Base-by-base conservation (phyloP, 2,329 filamentous ascomycete genomes). In the Acephala macrosclerotiorum region DNA sequence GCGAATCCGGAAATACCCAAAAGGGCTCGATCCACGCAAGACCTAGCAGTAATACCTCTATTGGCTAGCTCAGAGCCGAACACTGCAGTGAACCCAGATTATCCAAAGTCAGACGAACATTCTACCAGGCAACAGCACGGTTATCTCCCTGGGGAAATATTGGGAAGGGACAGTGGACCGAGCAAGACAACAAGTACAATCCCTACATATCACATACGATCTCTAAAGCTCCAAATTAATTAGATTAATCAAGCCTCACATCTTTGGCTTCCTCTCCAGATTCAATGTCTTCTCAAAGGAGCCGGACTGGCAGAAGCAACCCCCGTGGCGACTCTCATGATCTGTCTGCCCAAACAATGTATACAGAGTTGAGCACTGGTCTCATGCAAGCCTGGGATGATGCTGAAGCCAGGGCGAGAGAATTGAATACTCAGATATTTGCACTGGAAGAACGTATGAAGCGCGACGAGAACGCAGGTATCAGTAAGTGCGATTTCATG, bases 231-330 rank as follows among this genome's bases (percentile, higher is more conserved):
- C 29, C 29, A 5, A 33, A 33, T 9, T 18, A 42, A 18, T 16
- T 6, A 6, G 40, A 42, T n/a, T 16, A 42, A 1, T 18, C 11
- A n/a, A 42, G 16, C 40, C 40, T 18, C 16, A 42, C 4, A 53
- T 12, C 8, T 18, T 11, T 12, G 5, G 1, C 22, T 18, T 29
- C 49, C 25, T n/a, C 25, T 11, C 5, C 25, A 4, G 9, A 49
- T 29, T 12, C 49, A 53, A 71, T 71, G 70, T 63, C 70, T 35
- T 70, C 70, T 2, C 63, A 65, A 55, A 56, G 66, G 18, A 64
- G 53, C 36, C 63, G 66, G 16, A 55, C 58, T 9, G 53, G 58
- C 20, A 62, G 70, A 12, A 66, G 61, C 51, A 65, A 65, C 26
- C 38, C 64, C 25, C 56, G 68, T 35, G 65, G 62, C n/a, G 66